A percentile compares a stretch with the other conserved stretches of the same genome.
These are phyloP conservation scores for Phytophthora sansomeana DNA, from an alignment of 352 stramenopile species.

Conservation along the genomic window DNA sequence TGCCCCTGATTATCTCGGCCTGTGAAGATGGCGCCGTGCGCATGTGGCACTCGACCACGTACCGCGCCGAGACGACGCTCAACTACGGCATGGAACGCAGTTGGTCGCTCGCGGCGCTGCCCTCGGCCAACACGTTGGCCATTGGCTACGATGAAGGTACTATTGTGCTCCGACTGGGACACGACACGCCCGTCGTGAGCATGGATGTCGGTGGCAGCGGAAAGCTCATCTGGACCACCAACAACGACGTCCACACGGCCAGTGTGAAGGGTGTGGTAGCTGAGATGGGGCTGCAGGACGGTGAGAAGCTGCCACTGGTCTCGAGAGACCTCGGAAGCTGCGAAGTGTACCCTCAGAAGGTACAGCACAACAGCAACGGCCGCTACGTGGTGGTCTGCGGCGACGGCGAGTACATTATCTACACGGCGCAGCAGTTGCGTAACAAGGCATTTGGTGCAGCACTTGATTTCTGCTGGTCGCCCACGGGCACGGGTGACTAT, in stretches of 20 bases:
- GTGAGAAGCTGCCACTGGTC: conserved; percentile 87
- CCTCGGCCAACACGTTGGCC: conserved; percentile 91
- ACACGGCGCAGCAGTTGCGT: conserved; percentile 96
- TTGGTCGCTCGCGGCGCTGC: conserved; percentile 93
- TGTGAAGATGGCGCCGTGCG: conserved; percentile 97
- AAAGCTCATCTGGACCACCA: conserved; percentile 98
- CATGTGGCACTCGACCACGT: conserved; percentile 95
- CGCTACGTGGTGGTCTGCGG: conserved; percentile 98
- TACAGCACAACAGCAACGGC: conserved; percentile 99
- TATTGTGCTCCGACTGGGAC: conserved; percentile 97
- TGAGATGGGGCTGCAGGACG: conserved; percentile 83
- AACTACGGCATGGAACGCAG: conserved; percentile 99
- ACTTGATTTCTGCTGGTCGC: conserved; percentile 98
- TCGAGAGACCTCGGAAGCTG: conserved; percentile 96
- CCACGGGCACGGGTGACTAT: conserved; percentile 97
- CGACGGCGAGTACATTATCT: conserved; percentile 99
- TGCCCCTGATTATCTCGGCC: conserved; percentile 98
- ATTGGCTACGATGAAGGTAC: conserved; percentile 96
- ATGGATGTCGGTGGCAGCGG: conserved; percentile 95
- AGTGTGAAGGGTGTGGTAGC: conserved; percentile 91
- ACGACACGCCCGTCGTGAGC: conserved; percentile 97
- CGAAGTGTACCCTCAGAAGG: conserved; percentile 98
- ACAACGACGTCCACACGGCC: conserved; percentile 98
- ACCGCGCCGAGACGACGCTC: conserved; percentile 98
- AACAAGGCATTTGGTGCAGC: conserved; percentile 98